These are phyloP conservation scores for Asterionellopsis glacialis DNA, from an alignment of 108 stramenopile species.

Conservation along the genomic window DNA sequence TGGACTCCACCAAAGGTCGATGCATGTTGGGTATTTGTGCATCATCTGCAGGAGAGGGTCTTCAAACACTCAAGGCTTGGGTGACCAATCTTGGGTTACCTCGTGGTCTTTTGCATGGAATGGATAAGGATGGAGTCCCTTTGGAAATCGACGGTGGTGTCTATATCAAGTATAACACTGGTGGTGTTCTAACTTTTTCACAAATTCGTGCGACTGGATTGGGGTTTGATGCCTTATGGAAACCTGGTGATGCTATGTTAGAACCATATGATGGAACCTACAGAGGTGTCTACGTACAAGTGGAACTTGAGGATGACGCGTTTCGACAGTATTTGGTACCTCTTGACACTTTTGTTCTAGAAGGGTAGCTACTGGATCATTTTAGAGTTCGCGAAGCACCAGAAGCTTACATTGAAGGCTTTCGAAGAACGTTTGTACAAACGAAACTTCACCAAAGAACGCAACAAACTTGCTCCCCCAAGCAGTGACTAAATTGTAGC, in stretches of 20 bases:
- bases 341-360: constrained; percentile 27
- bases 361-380: too few relatives aligned
- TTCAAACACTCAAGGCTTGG: constrained; percentile 67
- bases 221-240: constrained; percentile 86
- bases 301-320: constrained; percentile 71
- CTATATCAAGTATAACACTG: constrained; percentile 86
- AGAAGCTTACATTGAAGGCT: too few relatives aligned
- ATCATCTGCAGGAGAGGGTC: constrained; percentile 59
- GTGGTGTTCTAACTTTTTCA: constrained; percentile 69
- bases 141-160: constrained; percentile 58
- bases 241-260: constrained; percentile 80
- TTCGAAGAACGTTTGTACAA: too few relatives aligned
- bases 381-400: too few relatives aligned
- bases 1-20: constrained; percentile 55
- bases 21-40: constrained; percentile 83
- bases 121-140: constrained; percentile 81
- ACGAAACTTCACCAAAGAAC: too few relatives aligned
- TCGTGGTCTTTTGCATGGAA: constrained; percentile 80
- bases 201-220: constrained; percentile 63
- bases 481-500: too few relatives aligned
- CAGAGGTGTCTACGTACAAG: constrained; percentile 84
- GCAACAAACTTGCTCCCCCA: too few relatives aligned
- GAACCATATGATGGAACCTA: constrained; percentile 82
- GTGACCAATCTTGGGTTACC: constrained; percentile 54
- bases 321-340: constrained; percentile 74